Base-by-base conservation (phyloP, 1,284 basidiomycete species). In the Apiotrichum laibachii region DNA sequence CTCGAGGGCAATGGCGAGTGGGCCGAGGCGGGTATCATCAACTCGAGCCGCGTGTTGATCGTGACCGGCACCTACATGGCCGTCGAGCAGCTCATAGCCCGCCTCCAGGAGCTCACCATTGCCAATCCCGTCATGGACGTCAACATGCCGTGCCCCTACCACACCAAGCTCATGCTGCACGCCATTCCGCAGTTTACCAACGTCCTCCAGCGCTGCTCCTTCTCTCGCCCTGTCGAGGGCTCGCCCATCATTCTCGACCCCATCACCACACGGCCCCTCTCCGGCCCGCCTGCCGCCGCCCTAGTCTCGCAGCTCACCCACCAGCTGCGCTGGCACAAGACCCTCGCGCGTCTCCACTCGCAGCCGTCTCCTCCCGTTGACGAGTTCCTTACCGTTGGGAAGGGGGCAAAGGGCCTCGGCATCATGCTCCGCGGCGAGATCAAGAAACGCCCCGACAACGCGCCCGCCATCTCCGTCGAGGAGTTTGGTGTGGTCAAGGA, bases 121-220 rank as follows among this genome's bases (percentile, higher is more conserved):
- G 77, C 75, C 15, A 78, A 75, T 59, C 75, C 75, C 11, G 77
- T 78, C 11, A 76, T 78, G 72, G 77, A 78, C 53, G 70, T 77
- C n/a, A 62, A 60, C 42, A 72, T 77, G 69, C 75, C 75, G 67
- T 77, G 72, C 53, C 75, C 77, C 7, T 77, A 72, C 57, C 65
- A 77, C 61, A 77, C 77, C 1, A 66, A 67, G 53, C 68, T 78
- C 48, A 78, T 78, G 77, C 58, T 60, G 2, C 72, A 75, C 57
- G 73, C 77, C 10, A 66, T 73, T 18, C 71, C 70, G 15, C 67
- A 69, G 55, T 70, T 77, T 53, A 55, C 64, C 26, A 67, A 72
- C 49, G 64, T 70, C 13, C 67, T 78, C 31, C 66, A 69, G 52
- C 57, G 70, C 42, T 70, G 67, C 52, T 51, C 60, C 37, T 77